These are phyloP conservation scores for Poronia punctata DNA, from an alignment of 495 filamentous ascomycete genomes.

Conservation along the genomic window DNA sequence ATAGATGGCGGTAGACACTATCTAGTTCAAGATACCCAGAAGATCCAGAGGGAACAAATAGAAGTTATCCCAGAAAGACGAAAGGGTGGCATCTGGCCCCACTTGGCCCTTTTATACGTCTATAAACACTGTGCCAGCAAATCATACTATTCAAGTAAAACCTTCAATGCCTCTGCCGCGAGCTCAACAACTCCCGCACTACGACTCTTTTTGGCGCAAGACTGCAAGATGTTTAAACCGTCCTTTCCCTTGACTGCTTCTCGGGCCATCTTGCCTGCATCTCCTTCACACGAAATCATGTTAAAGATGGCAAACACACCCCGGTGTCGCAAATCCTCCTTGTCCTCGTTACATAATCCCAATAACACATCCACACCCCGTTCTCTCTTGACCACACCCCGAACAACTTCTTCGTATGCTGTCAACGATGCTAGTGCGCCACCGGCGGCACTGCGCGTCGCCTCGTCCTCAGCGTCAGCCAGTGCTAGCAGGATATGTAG, in stretches of 20 bases:
- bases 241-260: conserved; percentile 39
- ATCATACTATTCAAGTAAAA: conserved; percentile 43
- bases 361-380: conserved; percentile 65
- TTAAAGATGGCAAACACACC: conserved; percentile 72
- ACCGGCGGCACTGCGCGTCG: conserved; percentile 75
- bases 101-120: too few species aligned
- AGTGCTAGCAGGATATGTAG: conserved; percentile 80
- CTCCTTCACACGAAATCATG: conserved; percentile 45
- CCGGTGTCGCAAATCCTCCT: conserved; percentile 66
- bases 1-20: too few species aligned
- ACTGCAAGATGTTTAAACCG: conserved; percentile 54
- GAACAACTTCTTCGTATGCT: conserved; percentile 64
- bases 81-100: too few species aligned
- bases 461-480: conserved; percentile 73
- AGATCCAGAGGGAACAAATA: too few species aligned
- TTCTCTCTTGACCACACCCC: conserved; percentile 59
- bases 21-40: too few species aligned
- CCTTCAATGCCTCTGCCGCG: conserved; percentile 56
- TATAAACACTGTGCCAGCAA: too few species aligned
- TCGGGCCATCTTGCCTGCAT: conserved; percentile 42
- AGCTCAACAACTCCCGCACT: conserved; percentile 58
- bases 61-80: too few species aligned
- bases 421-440: conserved; percentile 82
- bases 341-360: conserved; percentile 65
- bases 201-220: conserved; percentile 56